Conservation (phyloP, 352 stramenopile genomes). For the Hyphochytrium catenoides region DNA sequence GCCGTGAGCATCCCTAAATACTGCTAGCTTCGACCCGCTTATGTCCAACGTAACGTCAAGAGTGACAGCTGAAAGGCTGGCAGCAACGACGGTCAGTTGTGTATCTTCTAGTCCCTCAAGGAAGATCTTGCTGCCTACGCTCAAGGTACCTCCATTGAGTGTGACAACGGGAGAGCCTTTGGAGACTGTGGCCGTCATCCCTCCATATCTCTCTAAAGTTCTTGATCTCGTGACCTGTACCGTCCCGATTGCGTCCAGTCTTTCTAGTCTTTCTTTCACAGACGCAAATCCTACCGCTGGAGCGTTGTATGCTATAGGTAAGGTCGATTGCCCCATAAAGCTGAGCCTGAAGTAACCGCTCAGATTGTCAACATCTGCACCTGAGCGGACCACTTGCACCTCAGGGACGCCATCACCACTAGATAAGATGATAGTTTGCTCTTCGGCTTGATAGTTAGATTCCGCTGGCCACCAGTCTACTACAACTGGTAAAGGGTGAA, state of each 20-base stretch:
- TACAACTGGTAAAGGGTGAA: constrained; percentile 5
- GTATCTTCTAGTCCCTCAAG: constrained; percentile 8
- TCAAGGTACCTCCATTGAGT: background rate
- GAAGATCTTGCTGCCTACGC: constrained; percentile 12
- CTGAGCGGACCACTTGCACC: constrained; percentile 3
- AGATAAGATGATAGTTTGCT: constrained; percentile 7
- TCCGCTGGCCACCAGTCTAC: background rate
- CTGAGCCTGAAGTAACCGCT: constrained; percentile 3
- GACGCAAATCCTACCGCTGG: constrained; percentile 16
- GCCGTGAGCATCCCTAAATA: constrained; percentile 34
- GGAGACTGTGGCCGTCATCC: background rate
- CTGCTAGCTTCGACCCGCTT: too few relatives aligned
- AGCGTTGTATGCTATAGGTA: constrained; percentile 5
- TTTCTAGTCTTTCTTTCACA: constrained; percentile 19
- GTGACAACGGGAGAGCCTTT: background rate
- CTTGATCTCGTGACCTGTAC: constrained; percentile 18
- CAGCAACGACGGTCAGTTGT: background rate
- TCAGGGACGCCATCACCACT: constrained; percentile 2
- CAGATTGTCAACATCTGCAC: constrained; percentile 4
- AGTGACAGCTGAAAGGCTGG: background rate
- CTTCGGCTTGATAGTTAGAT: background rate
- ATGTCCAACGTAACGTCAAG: too few relatives aligned
- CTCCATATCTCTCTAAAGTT: background rate
- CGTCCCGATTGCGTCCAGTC: constrained; percentile 22
- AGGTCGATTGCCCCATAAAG: constrained; percentile 4